These are phyloP conservation scores for Blastocystis sp. DNA, from an alignment of 352 stramenopile species.

Conservation along the genomic window DNA sequence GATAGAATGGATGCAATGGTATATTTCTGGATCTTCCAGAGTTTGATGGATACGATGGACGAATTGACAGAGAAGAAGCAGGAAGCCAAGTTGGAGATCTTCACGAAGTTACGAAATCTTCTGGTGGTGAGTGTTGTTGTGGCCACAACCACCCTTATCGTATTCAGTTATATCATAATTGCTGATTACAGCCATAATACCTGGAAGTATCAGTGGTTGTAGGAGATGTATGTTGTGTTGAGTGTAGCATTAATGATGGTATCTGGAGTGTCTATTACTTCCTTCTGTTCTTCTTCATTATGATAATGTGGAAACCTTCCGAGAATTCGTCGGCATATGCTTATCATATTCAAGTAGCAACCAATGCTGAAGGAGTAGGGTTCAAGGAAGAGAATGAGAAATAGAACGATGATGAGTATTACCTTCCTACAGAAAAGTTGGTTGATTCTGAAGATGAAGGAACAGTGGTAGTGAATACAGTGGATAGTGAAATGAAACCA, in stretches of 20 bases:
- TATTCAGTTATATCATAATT: slow-evolving; percentile 62
- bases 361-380: neutral
- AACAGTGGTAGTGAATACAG: slow-evolving; percentile 35
- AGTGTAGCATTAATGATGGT: slow-evolving; percentile 63
- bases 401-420: slow-evolving; percentile 66
- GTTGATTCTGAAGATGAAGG: slow-evolving; percentile 49
- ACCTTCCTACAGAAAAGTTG: slow-evolving; percentile 44
- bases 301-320: slow-evolving; percentile 67
- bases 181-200: slow-evolving; percentile 5
- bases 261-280: slow-evolving; percentile 67
- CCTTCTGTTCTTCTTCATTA: slow-evolving; percentile 59
- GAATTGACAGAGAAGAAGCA: slow-evolving; percentile 68
- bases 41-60: slow-evolving; percentile 67
- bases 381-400: neutral
- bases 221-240: neutral
- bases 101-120: slow-evolving; percentile 44
- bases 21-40: slow-evolving; percentile 68
- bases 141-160: slow-evolving; percentile 39
- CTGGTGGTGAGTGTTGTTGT: slow-evolving; percentile 57
- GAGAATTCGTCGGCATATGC: slow-evolving; percentile 65
- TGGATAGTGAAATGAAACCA: slow-evolving; percentile 64
- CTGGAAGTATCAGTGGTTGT: slow-evolving; percentile 68
- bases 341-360: slow-evolving; percentile 60
- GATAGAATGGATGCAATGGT: slow-evolving; percentile 50
- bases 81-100: slow-evolving; percentile 53